phyloP scores from a whole-genome alignment of 495 filamentous ascomycete genomes.

The Sabuloglossum arenarium region DNA sequence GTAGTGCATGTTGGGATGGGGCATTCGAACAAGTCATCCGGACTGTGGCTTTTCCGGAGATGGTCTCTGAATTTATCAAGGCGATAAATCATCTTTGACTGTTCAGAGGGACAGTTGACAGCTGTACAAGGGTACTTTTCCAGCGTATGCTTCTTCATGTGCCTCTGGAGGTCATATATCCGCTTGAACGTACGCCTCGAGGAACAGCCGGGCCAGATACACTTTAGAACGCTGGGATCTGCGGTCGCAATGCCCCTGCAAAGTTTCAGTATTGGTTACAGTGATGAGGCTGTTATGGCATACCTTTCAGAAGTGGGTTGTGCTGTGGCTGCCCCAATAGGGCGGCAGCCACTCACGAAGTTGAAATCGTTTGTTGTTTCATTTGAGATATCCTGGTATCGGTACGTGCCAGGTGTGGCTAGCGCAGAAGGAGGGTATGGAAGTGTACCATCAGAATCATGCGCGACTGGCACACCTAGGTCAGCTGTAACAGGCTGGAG shows the following conservation, averaged over 20 bases:
- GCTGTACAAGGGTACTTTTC: not conserved
- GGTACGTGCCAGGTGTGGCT: too few species aligned
- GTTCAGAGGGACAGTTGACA: not conserved
- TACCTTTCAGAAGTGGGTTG: not conserved
- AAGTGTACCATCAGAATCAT: too few species aligned
- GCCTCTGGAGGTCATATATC: not conserved
- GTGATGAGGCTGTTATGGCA: not conserved
- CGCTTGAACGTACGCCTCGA: constrained; percentile 1
- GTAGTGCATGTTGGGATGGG: not conserved
- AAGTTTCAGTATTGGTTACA: not conserved
- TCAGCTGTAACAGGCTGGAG: too few species aligned
- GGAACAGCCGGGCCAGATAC: not conserved
- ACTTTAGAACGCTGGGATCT: not conserved
- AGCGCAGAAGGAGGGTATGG: too few species aligned
- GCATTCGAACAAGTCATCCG: not conserved
- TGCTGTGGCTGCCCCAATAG: not conserved
- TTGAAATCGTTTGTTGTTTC: not conserved
- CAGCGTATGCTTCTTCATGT: not conserved
- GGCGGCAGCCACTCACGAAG: not conserved
- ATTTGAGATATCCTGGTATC: not conserved
- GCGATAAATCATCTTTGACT: not conserved
- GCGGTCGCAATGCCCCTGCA: not conserved
- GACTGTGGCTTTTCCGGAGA: not conserved
- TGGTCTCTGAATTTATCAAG: not conserved
- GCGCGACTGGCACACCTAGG: too few species aligned